Evolutionary conservation across 768 basidiomycete genomes (phyloP), one percentile per base, ranked within the genome.

Genomic region (Naganishia vishniacii): DNA sequence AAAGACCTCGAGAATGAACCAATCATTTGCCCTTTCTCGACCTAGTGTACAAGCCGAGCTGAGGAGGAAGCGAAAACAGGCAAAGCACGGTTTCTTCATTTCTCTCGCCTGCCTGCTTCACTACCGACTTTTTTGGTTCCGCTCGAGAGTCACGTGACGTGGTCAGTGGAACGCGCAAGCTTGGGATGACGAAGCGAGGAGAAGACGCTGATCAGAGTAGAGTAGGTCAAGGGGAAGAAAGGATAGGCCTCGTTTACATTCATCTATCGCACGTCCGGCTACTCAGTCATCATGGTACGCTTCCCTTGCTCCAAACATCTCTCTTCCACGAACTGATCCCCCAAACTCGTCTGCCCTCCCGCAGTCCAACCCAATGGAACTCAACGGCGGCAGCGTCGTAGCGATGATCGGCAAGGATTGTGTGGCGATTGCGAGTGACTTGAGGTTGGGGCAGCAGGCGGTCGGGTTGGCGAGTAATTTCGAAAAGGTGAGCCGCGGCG

Each of bases 341-440:
- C 7, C 7, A 28, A 48, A 11, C n/a, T 20, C 8, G 11, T 16
- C n/a, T n/a, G n/a, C 18, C 32, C 20, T 20, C 26, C 3, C 18
- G 41, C 11, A 53, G 49, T 45, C 48, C n/a, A 59, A 40, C 37
- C 65, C 68, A 71, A 88, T 94, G 88, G 83, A 90, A 79, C 82
- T 86, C 67, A 97, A 95, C 82, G 93, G 93, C 81, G 95, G 95
- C 80, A 95, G 93, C 80, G 90, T 94, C 72, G 83, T 99, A 79
- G 95, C 95, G 81, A 99, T 99, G 95, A 88, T 88, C 65, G 95
- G 95, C 68, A 97, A 98, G 80, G 88, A 91, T 71, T 99, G 95
- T 78, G 95, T 99, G 53, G 95, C 95, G 59, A 98, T 98, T 79
- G 95, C 94, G 28, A 91, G 88, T 60, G 95, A 99, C 80, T 75